A percentile compares a stretch with the other conserved stretches of the same genome.
Conservation (phyloP, 768 basidiomycete species). For the Lactifluus echinatus region DNA sequence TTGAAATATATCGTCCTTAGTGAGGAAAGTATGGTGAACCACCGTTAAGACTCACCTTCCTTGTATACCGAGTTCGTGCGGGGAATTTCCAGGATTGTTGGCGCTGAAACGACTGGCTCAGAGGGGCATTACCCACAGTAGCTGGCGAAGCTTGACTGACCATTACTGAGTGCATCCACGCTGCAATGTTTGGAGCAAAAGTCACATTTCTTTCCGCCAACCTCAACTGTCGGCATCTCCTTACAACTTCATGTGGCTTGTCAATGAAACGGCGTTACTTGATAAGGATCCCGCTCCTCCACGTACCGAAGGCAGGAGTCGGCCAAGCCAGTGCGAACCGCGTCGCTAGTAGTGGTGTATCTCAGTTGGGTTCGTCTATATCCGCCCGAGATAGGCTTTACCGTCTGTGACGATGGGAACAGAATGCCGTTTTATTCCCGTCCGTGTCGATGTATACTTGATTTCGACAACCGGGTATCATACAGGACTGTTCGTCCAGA, state of each 20-base stretch:
- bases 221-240: conserved; percentile 15
- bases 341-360: background rate
- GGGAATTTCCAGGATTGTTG: conserved; percentile 15
- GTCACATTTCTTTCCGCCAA: conserved; percentile 21
- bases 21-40: background rate
- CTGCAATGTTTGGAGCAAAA: conserved; percentile 23
- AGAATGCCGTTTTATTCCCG: conserved; percentile 15
- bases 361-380: background rate
- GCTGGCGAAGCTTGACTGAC: conserved; percentile 1
- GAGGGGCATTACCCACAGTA: background rate
- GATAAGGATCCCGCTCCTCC: background rate
- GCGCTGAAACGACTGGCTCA: conserved; percentile 3
- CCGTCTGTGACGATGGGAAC: conserved; percentile 19
- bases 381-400: background rate
- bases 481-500: conserved; percentile 2
- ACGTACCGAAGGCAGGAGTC: conserved; percentile 20
- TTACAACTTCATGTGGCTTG: conserved; percentile 14
- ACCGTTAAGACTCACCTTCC: conserved; percentile 6
- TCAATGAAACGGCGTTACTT: background rate
- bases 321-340: conserved; percentile 7
- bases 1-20: background rate
- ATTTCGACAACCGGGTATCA: conserved; percentile 10
- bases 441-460: conserved; percentile 10
- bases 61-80: conserved; percentile 2
- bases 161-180: conserved; percentile 1